Base-by-base conservation (phyloP, 805 yeast species). In the Myxozyma vanderwaltii region DNA sequence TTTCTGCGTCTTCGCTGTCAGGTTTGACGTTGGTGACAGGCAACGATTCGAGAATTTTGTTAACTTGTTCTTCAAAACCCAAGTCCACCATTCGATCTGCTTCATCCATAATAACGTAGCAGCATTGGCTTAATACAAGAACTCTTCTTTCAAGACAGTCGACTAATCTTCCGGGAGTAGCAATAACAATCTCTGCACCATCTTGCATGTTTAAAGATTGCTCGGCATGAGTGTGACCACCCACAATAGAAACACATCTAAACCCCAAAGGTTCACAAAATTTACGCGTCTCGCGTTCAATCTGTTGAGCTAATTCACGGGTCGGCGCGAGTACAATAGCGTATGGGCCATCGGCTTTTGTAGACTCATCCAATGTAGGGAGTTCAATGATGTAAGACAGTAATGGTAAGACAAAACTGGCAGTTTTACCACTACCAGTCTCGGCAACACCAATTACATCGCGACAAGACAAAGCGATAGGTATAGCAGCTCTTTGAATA, bases 21-120 rank as follows among this genome's bases (percentile, higher is more conserved):
- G 81, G 80, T 45, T 77, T 75, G 12, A 68, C 59, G 52, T 79
- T 79, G 1, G 74, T 70, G 0, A 71, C 72, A 0, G 89, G 86
- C n/a, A 89, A 75, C 38, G 75, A 75, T 3, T 75, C 76, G 52
- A 88, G 71, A 15, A 92, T 83, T 43, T 79, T 77, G 23, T 79
- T 81, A 48, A 92, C 81, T 68, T 90, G 90, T 35, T 82, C 86
- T 70, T 90, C 96, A 71, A 92, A 92, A 3, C 97, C 97, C 82
- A 92, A 81, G 71, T 91, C 96, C 44, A 92, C 85, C 98, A 92
- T 92, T 65, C 91, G 79, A 72, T 92, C 99, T 1, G 97, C 96
- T 74, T 92, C 99, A 75, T 92, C 99, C 76, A 91, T 79, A 1
- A 89, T 86, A 23, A 92, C 74, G 61, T 84, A 86, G 61, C 79